Evolutionary conservation across 2,329 filamentous ascomycete genomes (phyloP).

Genomic region (Trichoderma brevicompactum): DNA sequence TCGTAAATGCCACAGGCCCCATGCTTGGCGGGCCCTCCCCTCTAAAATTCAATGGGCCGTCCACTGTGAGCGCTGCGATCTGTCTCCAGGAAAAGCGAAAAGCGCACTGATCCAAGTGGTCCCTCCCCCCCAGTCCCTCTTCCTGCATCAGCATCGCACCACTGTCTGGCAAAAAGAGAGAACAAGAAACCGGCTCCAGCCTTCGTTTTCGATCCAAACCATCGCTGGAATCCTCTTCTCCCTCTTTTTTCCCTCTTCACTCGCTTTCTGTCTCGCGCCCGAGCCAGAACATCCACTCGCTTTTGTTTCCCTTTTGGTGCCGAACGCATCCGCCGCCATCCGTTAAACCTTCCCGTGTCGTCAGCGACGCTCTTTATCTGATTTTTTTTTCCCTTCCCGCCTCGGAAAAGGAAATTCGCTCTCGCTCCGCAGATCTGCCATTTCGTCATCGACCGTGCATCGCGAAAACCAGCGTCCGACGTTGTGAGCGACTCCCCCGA

Average conservation of each 20-base stretch:
- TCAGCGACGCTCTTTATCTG: conserved; percentile 9
- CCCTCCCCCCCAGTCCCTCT: neutral
- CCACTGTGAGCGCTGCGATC: conserved; percentile 12
- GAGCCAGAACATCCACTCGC: conserved; percentile 8
- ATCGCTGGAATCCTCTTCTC: conserved; percentile 5
- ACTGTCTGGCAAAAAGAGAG: neutral
- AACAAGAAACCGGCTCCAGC: neutral
- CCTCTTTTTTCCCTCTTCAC: neutral
- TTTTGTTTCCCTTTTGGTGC: conserved; percentile 12
- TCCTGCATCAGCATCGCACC: conserved; percentile 11
- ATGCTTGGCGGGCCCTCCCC: neutral
- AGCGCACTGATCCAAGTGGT: conserved; percentile 1
- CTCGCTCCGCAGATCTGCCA: conserved; percentile 24
- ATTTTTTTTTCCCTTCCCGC: neutral
- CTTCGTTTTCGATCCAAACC: neutral
- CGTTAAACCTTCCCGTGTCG: conserved; percentile 1
- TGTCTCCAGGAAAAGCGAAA: conserved; percentile 14
- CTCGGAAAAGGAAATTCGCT: neutral
- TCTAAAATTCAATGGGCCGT: neutral
- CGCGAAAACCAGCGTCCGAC: neutral
- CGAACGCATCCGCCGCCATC: conserved; percentile 6
- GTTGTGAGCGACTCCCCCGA: neutral
- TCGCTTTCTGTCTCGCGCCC: conserved; percentile 2
- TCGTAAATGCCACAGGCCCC: neutral
- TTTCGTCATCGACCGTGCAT: conserved; percentile 26